These are phyloP conservation scores for Penicillium sp. DNA, from an alignment of 2,329 filamentous ascomycete species.

Conservation along the genomic window DNA sequence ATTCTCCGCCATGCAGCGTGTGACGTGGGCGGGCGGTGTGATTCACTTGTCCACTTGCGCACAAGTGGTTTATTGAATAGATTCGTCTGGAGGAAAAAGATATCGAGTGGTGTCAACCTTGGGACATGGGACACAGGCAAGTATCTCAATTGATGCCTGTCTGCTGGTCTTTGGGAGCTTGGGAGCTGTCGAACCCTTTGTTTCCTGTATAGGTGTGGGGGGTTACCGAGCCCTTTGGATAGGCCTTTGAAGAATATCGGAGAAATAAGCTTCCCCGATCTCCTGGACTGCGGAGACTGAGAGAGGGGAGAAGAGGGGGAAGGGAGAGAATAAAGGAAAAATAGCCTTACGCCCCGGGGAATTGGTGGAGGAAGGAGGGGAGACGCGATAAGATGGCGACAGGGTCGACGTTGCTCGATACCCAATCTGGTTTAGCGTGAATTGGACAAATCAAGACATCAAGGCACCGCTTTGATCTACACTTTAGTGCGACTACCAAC, in stretches of 20 bases:
- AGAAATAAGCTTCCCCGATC: not conserved
- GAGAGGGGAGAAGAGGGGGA: not conserved
- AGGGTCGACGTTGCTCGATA: constrained; percentile 12
- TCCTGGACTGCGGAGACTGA: not conserved
- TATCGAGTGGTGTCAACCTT: not conserved
- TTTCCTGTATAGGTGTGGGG: not conserved
- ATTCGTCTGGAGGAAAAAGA: not conserved
- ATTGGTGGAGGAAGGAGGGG: constrained; percentile 10
- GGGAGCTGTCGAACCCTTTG: not conserved
- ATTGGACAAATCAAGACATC: not conserved
- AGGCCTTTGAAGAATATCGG: not conserved
- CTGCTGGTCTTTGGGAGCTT: not conserved
- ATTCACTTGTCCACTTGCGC: constrained; percentile 11
- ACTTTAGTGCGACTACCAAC: not conserved
- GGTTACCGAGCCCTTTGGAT: not conserved
- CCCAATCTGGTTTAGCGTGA: constrained; percentile 11
- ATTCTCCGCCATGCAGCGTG: constrained; percentile 54
- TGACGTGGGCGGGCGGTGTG: constrained; percentile 17
- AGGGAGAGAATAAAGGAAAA: not conserved
- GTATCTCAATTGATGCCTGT: constrained; percentile 5
- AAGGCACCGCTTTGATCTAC: not conserved
- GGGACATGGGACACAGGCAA: constrained; percentile 5
- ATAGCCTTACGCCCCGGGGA: constrained; percentile 2
- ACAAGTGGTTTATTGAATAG: not conserved
- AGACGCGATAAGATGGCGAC: constrained; percentile 17